Evolutionary conservation across 73 alveolate genomes (phyloP).

Genomic region (Paramecium pentaurelia): DNA sequence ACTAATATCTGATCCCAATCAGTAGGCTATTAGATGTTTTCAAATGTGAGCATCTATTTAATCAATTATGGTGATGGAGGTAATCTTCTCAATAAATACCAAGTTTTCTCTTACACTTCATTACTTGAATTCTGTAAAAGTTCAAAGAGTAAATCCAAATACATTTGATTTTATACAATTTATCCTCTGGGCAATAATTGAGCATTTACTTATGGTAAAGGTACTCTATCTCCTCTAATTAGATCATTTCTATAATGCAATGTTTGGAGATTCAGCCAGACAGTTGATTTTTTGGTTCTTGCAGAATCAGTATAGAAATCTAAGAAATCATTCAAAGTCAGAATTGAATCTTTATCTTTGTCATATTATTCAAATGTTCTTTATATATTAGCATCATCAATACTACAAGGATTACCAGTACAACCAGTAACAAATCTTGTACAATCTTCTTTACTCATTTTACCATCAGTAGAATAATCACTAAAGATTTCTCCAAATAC

Average conservation of each 20-base stretch:
- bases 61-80: constrained; percentile 39
- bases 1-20: constrained; percentile 45
- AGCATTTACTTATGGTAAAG: constrained; percentile 48
- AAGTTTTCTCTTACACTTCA: neutral
- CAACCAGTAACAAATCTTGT: constrained; percentile 74
- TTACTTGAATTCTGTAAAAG: constrained; percentile 40
- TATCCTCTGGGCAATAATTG: constrained; percentile 74
- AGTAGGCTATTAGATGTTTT: constrained; percentile 60
- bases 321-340: constrained; percentile 65
- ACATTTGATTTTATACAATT: constrained; percentile 63
- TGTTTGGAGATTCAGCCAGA: constrained; percentile 76
- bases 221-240: constrained; percentile 59
- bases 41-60: constrained; percentile 68
- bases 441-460: constrained; percentile 72
- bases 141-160: constrained; percentile 67
- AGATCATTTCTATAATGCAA: constrained; percentile 75
- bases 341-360: constrained; percentile 69
- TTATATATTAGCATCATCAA: constrained; percentile 67
- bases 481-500: constrained; percentile 74
- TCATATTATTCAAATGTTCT: constrained; percentile 69
- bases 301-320: constrained; percentile 73
- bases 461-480: constrained; percentile 67
- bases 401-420: constrained; percentile 77
- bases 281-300: constrained; percentile 67
- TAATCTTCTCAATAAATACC: neutral